Evolutionary conservation across 1,284 basidiomycete species (phyloP).

Genomic region (Leccinum cinnamomeum): DNA sequence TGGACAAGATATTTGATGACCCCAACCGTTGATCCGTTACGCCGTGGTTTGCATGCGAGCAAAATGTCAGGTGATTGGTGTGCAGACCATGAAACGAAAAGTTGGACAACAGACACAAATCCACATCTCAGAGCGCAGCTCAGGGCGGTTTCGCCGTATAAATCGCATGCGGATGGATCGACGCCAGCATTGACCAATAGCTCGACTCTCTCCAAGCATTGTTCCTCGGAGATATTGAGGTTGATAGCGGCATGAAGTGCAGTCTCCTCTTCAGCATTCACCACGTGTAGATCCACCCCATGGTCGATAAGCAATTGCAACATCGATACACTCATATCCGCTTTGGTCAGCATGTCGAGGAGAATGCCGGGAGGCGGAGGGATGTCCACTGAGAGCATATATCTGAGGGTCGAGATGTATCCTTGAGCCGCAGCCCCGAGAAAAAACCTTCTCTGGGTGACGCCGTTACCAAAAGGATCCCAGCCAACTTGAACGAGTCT

Average conservation of each 20-base stretch:
- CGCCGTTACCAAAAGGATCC: not conserved
- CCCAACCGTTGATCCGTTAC: not conserved
- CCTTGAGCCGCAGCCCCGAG: not conserved
- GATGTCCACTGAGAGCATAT: not conserved
- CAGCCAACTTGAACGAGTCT: not conserved
- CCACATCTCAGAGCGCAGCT: not conserved
- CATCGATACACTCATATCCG: not conserved
- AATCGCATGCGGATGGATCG: not conserved
- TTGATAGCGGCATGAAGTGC: not conserved
- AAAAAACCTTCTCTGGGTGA: not conserved
- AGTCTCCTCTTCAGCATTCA: not conserved
- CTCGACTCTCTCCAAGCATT: slow-evolving; percentile 7
- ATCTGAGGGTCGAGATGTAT: not conserved
- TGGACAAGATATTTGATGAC: not conserved
- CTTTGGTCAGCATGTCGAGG: not conserved
- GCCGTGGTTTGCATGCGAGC: not conserved
- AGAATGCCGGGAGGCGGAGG: slow-evolving; percentile 1
- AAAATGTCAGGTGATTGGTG: not conserved
- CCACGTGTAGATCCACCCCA: not conserved
- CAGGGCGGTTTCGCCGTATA: not conserved
- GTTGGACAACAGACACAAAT: not conserved
- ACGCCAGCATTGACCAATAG: not conserved
- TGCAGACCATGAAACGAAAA: not conserved
- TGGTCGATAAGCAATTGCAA: not conserved
- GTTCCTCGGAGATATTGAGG: not conserved